Conservation (phyloP, 495 filamentous ascomycete genomes). For the Penicillium robsamsonii region DNA sequence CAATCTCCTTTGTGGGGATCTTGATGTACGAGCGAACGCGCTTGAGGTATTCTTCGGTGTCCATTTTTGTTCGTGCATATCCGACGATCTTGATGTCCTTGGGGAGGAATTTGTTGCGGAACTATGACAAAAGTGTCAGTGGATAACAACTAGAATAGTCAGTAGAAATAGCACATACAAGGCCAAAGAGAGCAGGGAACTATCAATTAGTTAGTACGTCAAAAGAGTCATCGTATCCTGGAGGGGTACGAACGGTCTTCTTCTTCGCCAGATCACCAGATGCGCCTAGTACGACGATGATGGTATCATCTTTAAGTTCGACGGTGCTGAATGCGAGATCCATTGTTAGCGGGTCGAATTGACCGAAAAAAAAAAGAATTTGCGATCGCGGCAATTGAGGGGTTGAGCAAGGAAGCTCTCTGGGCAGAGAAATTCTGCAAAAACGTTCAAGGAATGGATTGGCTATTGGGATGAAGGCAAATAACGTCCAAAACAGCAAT, state of each 20-base stretch:
- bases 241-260: conserved; percentile 76
- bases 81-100: conserved; percentile 97
- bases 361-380: conserved; percentile 18
- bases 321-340: conserved; percentile 55
- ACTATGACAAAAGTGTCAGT: conserved; percentile 55
- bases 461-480: not conserved
- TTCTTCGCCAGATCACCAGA: conserved; percentile 99
- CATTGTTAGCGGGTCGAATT: conserved; percentile 30
- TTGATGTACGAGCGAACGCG: conserved; percentile 98
- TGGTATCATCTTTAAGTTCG: conserved; percentile 97
- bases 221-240: conserved; percentile 10
- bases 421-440: conserved; percentile 6
- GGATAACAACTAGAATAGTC: not conserved
- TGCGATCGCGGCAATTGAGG: conserved; percentile 20
- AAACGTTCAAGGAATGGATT: conserved; percentile 2
- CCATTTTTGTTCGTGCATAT: conserved; percentile 99
- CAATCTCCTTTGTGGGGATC: conserved; percentile 95
- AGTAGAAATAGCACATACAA: conserved; percentile 62
- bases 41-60: conserved; percentile 89
- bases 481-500: not conserved
- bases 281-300: conserved; percentile 95
- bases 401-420: conserved; percentile 18
- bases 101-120: conserved; percentile 96
- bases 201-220: conserved; percentile 39
- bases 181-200: conserved; percentile 98